A percentile compares a stretch with the other conserved stretches of the same genome.
Conservation (phyloP, 2,329 filamentous ascomycete genomes). For the Trichoderma simmonsii region DNA sequence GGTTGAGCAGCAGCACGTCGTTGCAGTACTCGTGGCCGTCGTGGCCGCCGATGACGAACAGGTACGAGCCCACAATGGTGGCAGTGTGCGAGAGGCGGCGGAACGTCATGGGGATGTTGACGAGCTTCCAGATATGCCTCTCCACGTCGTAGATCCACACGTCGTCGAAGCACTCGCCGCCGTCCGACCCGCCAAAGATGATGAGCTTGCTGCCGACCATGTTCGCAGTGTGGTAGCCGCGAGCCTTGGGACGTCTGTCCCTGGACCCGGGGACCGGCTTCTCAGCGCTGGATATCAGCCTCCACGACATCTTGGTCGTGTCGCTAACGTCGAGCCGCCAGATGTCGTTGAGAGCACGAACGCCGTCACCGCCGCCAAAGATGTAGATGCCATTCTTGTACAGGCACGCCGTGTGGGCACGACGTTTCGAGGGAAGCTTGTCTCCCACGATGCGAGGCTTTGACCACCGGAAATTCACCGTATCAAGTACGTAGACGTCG, state of each 20-base stretch:
- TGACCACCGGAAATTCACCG: slow-evolving; percentile 64
- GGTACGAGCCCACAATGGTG: slow-evolving; percentile 66
- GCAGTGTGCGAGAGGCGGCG: slow-evolving; percentile 65
- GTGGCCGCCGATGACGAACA: slow-evolving; percentile 68
- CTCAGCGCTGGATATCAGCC: slow-evolving; percentile 54
- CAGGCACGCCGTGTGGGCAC: slow-evolving; percentile 68
- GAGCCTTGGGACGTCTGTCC: slow-evolving; percentile 55
- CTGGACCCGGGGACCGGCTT: slow-evolving; percentile 28
- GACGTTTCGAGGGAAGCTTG: slow-evolving; percentile 55
- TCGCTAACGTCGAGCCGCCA: slow-evolving; percentile 70
- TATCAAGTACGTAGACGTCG: slow-evolving; percentile 69
- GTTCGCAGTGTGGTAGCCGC: slow-evolving; percentile 70
- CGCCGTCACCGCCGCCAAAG: slow-evolving; percentile 69
- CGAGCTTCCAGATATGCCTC: slow-evolving; percentile 55
- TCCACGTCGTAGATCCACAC: slow-evolving; percentile 73
- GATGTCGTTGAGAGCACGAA: slow-evolving; percentile 67
- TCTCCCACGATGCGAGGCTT: slow-evolving; percentile 60
- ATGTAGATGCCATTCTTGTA: slow-evolving; percentile 70
- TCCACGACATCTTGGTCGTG: slow-evolving; percentile 65
- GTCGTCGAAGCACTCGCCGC: slow-evolving; percentile 69
- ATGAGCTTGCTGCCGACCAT: slow-evolving; percentile 71
- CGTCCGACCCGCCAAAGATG: slow-evolving; percentile 67
- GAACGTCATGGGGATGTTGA: slow-evolving; percentile 58
- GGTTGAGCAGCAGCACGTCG: slow-evolving; percentile 65
- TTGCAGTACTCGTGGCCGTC: slow-evolving; percentile 68